phyloP scores from a whole-genome alignment of 2,329 filamentous ascomycete species.

The Fusarium metavorans region DNA sequence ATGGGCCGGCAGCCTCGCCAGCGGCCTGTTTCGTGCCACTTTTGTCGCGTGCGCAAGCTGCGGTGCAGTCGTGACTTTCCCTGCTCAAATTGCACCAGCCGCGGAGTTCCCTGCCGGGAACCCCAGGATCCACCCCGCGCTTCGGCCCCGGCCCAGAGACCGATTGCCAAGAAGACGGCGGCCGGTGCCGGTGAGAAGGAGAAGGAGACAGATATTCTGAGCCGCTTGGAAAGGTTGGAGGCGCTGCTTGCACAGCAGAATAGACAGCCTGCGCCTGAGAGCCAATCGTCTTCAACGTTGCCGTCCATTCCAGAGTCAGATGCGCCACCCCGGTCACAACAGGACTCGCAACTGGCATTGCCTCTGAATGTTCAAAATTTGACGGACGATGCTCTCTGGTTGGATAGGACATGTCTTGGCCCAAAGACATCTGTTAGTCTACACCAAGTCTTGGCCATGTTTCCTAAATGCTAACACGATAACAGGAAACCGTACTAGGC shows the following conservation, averaged over 20 bases:
- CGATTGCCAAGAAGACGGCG: constrained; percentile 15
- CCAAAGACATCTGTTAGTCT: constrained; percentile 46
- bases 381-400: constrained; percentile 50
- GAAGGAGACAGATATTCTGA: constrained; percentile 35
- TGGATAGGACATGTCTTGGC: constrained; percentile 49
- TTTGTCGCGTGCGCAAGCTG: constrained; percentile 51
- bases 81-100: constrained; percentile 52
- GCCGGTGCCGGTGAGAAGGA: constrained; percentile 1
- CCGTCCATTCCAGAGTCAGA: constrained; percentile 17
- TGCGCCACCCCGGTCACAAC: not conserved
- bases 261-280: constrained; percentile 22
- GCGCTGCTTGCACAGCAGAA: constrained; percentile 38
- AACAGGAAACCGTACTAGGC: constrained; percentile 46
- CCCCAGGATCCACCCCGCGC: constrained; percentile 40
- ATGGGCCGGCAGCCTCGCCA: constrained; percentile 51
- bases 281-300: constrained; percentile 2
- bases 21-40: constrained; percentile 51
- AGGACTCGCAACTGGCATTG: constrained; percentile 26
- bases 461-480: not conserved
- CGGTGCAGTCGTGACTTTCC: constrained; percentile 53
- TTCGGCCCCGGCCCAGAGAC: constrained; percentile 19
- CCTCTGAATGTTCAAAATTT: constrained; percentile 49
- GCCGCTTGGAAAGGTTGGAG: constrained; percentile 44
- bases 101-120: constrained; percentile 49
- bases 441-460: not conserved